A percentile compares a stretch with the other conserved stretches of the same genome.
Conservation (phyloP, 805 yeast genomes). For the Saturnispora quitensis region DNA sequence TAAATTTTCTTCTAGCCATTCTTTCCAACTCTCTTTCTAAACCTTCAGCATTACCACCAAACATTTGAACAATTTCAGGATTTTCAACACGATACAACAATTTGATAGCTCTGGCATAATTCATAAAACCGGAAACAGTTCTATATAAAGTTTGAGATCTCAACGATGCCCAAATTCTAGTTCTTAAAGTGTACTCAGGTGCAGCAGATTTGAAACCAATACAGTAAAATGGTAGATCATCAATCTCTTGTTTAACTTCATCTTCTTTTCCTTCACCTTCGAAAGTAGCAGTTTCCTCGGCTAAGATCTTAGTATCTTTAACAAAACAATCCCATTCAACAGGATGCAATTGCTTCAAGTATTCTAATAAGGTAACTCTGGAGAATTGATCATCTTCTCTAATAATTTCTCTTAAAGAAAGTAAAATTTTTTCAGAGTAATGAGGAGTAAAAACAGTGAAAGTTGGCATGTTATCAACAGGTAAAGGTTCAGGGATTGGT, state of each 20-base stretch:
- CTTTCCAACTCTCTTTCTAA: constrained; percentile 88
- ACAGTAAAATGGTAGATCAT: constrained; percentile 88
- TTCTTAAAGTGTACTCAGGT: constrained; percentile 91
- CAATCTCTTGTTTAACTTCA: constrained; percentile 72
- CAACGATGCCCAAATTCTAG: constrained; percentile 97
- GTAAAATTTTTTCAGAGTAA: constrained; percentile 86
- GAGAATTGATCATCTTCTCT: constrained; percentile 96
- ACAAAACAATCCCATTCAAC: constrained; percentile 98
- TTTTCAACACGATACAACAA: constrained; percentile 89
- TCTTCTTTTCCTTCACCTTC: constrained; percentile 58
- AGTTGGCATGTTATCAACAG: constrained; percentile 99
- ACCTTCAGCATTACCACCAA: constrained; percentile 97
- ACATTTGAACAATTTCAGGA: constrained; percentile 93
- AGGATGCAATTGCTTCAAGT: constrained; percentile 90
- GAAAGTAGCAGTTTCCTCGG: constrained; percentile 85
- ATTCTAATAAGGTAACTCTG: constrained; percentile 87
- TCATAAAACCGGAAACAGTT: constrained; percentile 98
- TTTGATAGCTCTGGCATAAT: constrained; percentile 93
- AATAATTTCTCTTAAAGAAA: constrained; percentile 91
- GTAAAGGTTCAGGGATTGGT: constrained; percentile 97
- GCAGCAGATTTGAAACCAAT: constrained; percentile 97
- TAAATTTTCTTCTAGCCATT: constrained; percentile 79
- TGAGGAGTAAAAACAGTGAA: constrained; percentile 96
- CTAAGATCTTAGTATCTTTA: constrained; percentile 88
- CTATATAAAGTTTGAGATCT: constrained; percentile 95